Evolutionary conservation across 202 grass and related monocot genomes (phyloP).

Genomic region (Schoenoplectus triqueter): DNA sequence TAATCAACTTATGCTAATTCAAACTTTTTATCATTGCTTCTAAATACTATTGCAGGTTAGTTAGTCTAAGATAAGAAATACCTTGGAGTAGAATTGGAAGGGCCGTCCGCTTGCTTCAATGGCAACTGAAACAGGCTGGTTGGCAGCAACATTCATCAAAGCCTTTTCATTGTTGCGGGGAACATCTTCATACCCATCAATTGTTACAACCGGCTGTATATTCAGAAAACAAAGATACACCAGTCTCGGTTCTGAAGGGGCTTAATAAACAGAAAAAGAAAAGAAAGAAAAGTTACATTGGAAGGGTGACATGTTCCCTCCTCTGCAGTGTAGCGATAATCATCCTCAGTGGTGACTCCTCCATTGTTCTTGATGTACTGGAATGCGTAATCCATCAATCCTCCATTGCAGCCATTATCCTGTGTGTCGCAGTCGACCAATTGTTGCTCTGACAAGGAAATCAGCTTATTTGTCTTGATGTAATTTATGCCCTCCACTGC

Average conservation of each 20-base stretch:
- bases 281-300: not conserved
- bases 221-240: not conserved
- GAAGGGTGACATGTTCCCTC: slow-evolving; percentile 43
- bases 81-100: slow-evolving; percentile 48
- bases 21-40: not conserved
- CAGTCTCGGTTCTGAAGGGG: not conserved
- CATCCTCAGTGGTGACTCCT: slow-evolving; percentile 47
- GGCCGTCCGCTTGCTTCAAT: slow-evolving; percentile 40
- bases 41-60: no score
- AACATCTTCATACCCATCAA: slow-evolving; percentile 46
- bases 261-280: not conserved
- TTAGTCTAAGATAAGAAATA: not conserved
- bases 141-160: slow-evolving; percentile 41
- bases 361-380: slow-evolving; percentile 62
- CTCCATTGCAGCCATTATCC: slow-evolving; percentile 68
- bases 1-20: not conserved
- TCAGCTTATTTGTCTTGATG: slow-evolving; percentile 58
- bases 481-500: slow-evolving; percentile 76
- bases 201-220: slow-evolving; percentile 37
- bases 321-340: slow-evolving; percentile 54
- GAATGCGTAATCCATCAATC: slow-evolving; percentile 72
- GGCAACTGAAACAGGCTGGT: slow-evolving; percentile 46
- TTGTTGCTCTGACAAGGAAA: slow-evolving; percentile 73
- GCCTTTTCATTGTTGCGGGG: slow-evolving; percentile 42
- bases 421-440: slow-evolving; percentile 64